Percentiles rank a stretch among this genome's conserved stretches.
Conservation (phyloP, 1,139 yeast genomes). For the Yamadazyma pseudoaaseri region DNA sequence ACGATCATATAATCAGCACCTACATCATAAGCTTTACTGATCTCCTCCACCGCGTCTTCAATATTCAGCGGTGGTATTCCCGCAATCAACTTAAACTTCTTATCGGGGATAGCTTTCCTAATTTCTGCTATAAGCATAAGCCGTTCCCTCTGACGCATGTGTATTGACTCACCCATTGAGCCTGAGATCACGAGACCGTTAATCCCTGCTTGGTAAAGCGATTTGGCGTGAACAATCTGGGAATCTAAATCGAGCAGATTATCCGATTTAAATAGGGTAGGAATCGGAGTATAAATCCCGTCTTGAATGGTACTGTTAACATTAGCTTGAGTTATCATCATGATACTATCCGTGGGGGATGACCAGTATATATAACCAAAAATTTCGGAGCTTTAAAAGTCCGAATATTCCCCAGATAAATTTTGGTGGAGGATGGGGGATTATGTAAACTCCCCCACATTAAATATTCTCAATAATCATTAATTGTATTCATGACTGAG, state of each 20-base stretch:
- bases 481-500: no score
- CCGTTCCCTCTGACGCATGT: conserved; percentile 35
- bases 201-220: conserved; percentile 40
- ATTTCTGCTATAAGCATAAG: conserved; percentile 20
- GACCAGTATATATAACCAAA: no score
- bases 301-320: conserved; percentile 7
- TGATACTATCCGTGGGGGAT: no score
- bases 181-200: conserved; percentile 49
- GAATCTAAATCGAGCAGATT: conserved; percentile 41
- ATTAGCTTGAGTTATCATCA: conserved; percentile 2
- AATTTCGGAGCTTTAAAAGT: no score
- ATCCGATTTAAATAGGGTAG: conserved; percentile 47
- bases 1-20: conserved; percentile 36
- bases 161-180: conserved; percentile 44
- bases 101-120: conserved; percentile 26
- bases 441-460: not conserved
- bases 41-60: conserved; percentile 31
- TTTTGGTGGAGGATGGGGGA: not conserved
- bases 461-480: not conserved
- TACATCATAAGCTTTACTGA: conserved; percentile 20
- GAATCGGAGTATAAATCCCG: conserved; percentile 49
- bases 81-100: conserved; percentile 28
- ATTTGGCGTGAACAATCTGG: conserved; percentile 42
- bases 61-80: conserved; percentile 34
- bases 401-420: no score